Evolutionary conservation across 2,329 filamentous ascomycete species (phyloP).

Genomic region (Seiridium unicorne): DNA sequence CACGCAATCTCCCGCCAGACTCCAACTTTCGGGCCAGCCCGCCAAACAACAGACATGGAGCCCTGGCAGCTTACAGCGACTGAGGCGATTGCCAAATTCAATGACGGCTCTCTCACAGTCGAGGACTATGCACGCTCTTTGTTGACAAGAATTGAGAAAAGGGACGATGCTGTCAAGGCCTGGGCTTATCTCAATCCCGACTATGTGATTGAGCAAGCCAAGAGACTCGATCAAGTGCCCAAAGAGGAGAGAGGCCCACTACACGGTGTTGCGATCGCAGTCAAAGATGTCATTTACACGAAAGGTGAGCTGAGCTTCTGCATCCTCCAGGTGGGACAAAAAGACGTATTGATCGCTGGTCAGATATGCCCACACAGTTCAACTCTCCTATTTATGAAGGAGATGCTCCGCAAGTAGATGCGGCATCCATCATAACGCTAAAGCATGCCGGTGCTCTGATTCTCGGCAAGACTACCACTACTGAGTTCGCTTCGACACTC

Average conservation of each 20-base stretch:
- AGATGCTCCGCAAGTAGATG: constrained; percentile 46
- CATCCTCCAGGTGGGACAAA: too few species aligned
- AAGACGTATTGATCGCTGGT: not conserved
- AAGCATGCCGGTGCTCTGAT: constrained; percentile 56
- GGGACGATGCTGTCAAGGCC: constrained; percentile 41
- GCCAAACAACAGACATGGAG: constrained; percentile 16
- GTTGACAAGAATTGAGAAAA: constrained; percentile 36
- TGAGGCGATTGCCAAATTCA: constrained; percentile 36
- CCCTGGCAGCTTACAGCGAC: constrained; percentile 40
- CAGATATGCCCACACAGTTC: constrained; percentile 51
- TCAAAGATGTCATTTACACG: constrained; percentile 56
- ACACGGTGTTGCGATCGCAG: constrained; percentile 50
- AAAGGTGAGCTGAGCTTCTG: constrained; percentile 31
- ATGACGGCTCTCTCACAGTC: constrained; percentile 41
- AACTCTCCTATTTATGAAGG: constrained; percentile 53
- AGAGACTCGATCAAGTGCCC: constrained; percentile 44
- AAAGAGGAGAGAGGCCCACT: constrained; percentile 44
- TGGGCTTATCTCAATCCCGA: constrained; percentile 43
- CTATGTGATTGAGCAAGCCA: constrained; percentile 45
- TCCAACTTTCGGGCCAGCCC: not conserved
- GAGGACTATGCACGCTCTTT: constrained; percentile 44
- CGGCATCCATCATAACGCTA: constrained; percentile 49
- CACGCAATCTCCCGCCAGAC: not conserved
- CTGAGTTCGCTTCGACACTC: constrained; percentile 60
- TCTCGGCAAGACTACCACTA: constrained; percentile 60